Evolutionary conservation across 306 rosid genomes (phyloP).

Genomic region (Cucurbita ficifolia): DNA sequence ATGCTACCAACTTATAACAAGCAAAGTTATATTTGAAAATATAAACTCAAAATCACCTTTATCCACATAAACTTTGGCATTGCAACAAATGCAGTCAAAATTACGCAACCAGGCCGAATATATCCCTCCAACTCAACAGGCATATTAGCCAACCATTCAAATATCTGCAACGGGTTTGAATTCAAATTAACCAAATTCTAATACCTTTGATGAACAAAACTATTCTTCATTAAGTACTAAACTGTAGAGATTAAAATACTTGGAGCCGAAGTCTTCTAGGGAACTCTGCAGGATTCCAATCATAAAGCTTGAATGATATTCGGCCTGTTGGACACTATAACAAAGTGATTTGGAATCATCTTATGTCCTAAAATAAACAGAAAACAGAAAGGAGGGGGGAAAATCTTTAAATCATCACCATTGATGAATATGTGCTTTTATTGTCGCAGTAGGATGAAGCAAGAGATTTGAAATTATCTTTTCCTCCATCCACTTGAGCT

Average conservation of each 20-base stretch:
- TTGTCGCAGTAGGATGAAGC: slow-evolving; percentile 50
- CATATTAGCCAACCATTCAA: slow-evolving; percentile 91
- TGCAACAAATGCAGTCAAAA: slow-evolving; percentile 68
- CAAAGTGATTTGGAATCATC: slow-evolving; percentile 19
- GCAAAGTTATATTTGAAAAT: not conserved
- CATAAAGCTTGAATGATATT: slow-evolving; percentile 92
- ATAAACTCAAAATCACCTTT: slow-evolving; percentile 35
- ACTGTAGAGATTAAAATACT: slow-evolving; percentile 76
- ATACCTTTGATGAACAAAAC: slow-evolving; percentile 3
- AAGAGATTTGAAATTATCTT: slow-evolving; percentile 36
- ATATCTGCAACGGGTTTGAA: slow-evolving; percentile 48
- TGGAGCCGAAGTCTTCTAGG: slow-evolving; percentile 98
- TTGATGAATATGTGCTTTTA: slow-evolving; percentile 60
- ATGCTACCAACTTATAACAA: not conserved
- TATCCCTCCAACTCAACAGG: slow-evolving; percentile 98
- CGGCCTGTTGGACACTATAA: slow-evolving; percentile 98
- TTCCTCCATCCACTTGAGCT: slow-evolving; percentile 40
- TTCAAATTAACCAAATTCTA: slow-evolving; percentile 28
- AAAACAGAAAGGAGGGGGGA: not conserved
- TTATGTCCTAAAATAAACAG: not conserved
- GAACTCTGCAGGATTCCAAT: slow-evolving; percentile 98
- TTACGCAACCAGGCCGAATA: slow-evolving; percentile 94
- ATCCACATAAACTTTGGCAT: slow-evolving; percentile 92
- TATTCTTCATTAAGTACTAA: slow-evolving; percentile 38
- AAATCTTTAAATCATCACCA: slow-evolving; percentile 24